phyloP scores from a whole-genome alignment of 345 rosid genomes.

The Kandelia obovata region DNA sequence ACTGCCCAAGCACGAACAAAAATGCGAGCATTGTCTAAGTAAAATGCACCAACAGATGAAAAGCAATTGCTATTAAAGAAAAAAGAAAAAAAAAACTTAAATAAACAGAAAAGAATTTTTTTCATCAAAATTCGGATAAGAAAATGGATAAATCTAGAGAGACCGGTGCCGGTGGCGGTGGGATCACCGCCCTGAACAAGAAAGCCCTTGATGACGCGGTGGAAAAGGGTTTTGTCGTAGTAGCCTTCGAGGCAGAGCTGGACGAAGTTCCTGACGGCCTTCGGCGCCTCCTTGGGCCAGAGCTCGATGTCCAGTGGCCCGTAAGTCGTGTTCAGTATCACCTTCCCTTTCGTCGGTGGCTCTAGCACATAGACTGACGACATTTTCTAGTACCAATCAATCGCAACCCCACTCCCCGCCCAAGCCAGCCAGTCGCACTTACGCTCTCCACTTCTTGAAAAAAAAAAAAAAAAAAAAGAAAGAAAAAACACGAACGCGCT shows the following conservation, averaged over 20 bases:
- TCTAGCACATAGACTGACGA: conserved; percentile 84
- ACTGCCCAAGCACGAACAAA: too few species aligned
- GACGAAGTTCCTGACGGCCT: conserved; percentile 88
- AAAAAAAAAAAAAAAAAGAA: too few species aligned
- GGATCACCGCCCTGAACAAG: conserved; percentile 91
- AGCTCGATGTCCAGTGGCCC: conserved; percentile 91
- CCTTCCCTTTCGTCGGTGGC: conserved; percentile 94
- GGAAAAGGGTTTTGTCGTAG: conserved; percentile 79
- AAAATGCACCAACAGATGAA: too few species aligned
- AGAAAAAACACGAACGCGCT: neutral
- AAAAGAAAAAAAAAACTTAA: too few species aligned
- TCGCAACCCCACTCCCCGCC: too few species aligned
- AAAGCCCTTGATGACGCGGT: conserved; percentile 87
- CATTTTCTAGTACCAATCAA: conserved; percentile 31
- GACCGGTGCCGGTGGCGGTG: conserved; percentile 83
- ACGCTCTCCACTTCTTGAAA: too few species aligned
- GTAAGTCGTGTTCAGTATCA: conserved; percentile 67
- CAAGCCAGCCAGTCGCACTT: too few species aligned
- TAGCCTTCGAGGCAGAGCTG: conserved; percentile 92
- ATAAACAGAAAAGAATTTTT: too few species aligned
- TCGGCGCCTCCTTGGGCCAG: conserved; percentile 95
- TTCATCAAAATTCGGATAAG: neutral
- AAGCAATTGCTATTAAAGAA: neutral
- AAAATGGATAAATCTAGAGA: neutral
- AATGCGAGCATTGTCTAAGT: neutral